These are phyloP conservation scores for Termitomyces sp. DNA, from an alignment of 768 basidiomycete species.

Conservation along the genomic window DNA sequence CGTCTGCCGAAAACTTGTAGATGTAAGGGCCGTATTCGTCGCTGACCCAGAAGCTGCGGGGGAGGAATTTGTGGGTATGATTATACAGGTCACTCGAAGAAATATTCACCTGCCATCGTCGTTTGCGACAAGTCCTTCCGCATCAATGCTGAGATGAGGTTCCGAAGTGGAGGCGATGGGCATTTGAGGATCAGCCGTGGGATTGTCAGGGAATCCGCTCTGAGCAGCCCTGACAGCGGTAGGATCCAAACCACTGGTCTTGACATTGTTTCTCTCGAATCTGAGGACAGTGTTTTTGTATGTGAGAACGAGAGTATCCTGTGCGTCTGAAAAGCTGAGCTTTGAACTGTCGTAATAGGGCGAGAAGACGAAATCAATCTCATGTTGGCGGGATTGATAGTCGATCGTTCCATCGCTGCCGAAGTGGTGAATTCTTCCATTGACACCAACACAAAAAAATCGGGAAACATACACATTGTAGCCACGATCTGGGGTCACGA, in stretches of 20 bases:
- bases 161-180: slow-evolving; percentile 44
- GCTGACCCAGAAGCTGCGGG: slow-evolving; percentile 56
- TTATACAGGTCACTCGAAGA: background rate
- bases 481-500: slow-evolving; percentile 57
- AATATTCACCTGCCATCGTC: slow-evolving; percentile 53
- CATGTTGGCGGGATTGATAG: slow-evolving; percentile 61
- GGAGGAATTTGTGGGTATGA: background rate
- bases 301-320: slow-evolving; percentile 48
- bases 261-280: slow-evolving; percentile 42
- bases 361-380: slow-evolving; percentile 53
- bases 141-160: slow-evolving; percentile 51
- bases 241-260: slow-evolving; percentile 55
- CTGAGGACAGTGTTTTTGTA: slow-evolving; percentile 52
- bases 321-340: slow-evolving; percentile 48
- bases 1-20: slow-evolving; percentile 48
- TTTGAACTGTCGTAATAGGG: slow-evolving; percentile 50
- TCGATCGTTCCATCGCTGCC: slow-evolving; percentile 52
- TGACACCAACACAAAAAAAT: background rate
- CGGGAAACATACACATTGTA: slow-evolving; percentile 48
- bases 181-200: slow-evolving; percentile 41
- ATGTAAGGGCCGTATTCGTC: slow-evolving; percentile 74
- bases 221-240: slow-evolving; percentile 42
- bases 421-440: background rate
- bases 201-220: slow-evolving; percentile 26
- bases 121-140: slow-evolving; percentile 59